phyloP scores from a whole-genome alignment of 495 filamentous ascomycete species.

The Penicillium diatomitis region DNA sequence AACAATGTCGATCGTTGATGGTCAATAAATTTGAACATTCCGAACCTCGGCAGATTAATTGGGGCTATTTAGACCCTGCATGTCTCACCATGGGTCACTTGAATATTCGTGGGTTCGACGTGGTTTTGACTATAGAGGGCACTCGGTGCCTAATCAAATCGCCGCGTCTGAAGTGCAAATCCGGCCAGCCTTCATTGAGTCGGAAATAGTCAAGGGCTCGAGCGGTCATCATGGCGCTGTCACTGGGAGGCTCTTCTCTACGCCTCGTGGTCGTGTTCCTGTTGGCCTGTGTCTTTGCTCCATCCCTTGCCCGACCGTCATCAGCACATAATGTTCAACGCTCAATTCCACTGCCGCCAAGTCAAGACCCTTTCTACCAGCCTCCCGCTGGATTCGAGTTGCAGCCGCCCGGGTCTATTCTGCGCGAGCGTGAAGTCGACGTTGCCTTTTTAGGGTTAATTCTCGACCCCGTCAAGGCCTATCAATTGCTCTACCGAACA shows the following conservation, averaged over 20 bases:
- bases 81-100: too few relatives aligned
- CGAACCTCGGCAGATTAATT: too few relatives aligned
- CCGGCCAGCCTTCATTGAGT: too few relatives aligned
- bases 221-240: background rate
- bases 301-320: slow-evolving; percentile 10
- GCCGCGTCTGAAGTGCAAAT: too few relatives aligned
- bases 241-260: background rate
- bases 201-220: too few relatives aligned
- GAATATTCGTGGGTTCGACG: too few relatives aligned
- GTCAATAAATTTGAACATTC: too few relatives aligned
- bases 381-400: slow-evolving; percentile 21
- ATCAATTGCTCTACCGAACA: slow-evolving; percentile 22
- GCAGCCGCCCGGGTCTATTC: slow-evolving; percentile 17
- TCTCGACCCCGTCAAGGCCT: slow-evolving; percentile 18
- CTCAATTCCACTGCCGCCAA: slow-evolving; percentile 7
- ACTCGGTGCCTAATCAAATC: too few relatives aligned
- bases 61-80: too few relatives aligned
- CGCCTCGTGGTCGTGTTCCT: slow-evolving; percentile 12
- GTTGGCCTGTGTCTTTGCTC: slow-evolving; percentile 10
- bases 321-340: slow-evolving; percentile 1
- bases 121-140: too few relatives aligned
- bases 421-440: slow-evolving; percentile 16
- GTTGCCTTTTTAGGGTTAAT: slow-evolving; percentile 24
- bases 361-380: slow-evolving; percentile 25
- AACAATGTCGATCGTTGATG: too few relatives aligned